Conservation (phyloP, 1,139 yeast genomes). For the Blastobotrys elegans region DNA sequence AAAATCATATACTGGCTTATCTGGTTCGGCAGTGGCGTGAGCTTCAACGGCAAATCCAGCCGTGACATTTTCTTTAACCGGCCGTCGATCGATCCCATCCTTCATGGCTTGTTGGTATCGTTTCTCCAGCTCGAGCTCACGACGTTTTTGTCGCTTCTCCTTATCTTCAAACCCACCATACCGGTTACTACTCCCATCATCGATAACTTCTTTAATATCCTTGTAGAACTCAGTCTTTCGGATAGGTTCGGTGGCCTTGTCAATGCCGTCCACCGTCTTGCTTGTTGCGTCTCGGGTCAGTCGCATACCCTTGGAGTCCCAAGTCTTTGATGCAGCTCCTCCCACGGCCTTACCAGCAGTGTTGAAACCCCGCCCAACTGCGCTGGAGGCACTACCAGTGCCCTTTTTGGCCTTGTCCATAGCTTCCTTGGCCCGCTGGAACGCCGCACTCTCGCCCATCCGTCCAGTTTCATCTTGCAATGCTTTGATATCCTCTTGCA, state of each 20-base stretch:
- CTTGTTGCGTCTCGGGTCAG: constrained; percentile 79
- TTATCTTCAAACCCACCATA: constrained; percentile 92
- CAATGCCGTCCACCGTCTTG: constrained; percentile 68
- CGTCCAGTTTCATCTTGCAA: constrained; percentile 95
- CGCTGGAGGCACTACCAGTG: constrained; percentile 43
- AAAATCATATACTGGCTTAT: constrained; percentile 54
- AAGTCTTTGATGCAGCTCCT: constrained; percentile 80
- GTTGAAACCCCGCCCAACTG: constrained; percentile 76
- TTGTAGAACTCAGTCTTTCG: constrained; percentile 86
- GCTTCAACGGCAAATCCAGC: constrained; percentile 82
- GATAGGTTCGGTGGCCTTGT: constrained; percentile 89
- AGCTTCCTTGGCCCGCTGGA: constrained; percentile 89
- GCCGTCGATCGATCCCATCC: constrained; percentile 51
- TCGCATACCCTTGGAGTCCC: constrained; percentile 94
- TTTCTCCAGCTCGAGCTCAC: constrained; percentile 40
- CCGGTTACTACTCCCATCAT: constrained; percentile 81
- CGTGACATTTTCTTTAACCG: constrained; percentile 73
- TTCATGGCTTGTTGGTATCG: constrained; percentile 51
- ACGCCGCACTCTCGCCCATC: constrained; percentile 91
- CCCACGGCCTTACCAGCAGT: constrained; percentile 96
- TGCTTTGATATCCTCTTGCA: constrained; percentile 90
- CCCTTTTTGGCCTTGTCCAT: constrained; percentile 66
- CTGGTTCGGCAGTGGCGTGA: constrained; percentile 77
- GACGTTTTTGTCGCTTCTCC: constrained; percentile 71
- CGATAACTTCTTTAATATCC: constrained; percentile 82